Evolutionary conservation across 768 basidiomycete species (phyloP), one percentile per base, ranked within the genome.

Genomic region (Leccinum variicolor): DNA sequence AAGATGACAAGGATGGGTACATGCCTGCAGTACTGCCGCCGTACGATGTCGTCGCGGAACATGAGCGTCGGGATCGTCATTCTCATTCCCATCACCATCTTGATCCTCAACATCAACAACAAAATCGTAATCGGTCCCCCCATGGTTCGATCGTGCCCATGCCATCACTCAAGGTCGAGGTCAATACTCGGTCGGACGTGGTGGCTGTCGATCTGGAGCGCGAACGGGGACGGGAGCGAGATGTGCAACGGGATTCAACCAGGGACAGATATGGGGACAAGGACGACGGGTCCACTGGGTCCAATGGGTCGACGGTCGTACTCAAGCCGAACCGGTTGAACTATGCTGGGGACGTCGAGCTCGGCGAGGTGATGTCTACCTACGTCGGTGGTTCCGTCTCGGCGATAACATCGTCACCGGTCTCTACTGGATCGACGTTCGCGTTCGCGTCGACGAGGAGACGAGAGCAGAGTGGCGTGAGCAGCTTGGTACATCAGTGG

Each of bases 401-500:
- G 10, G 41, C 19, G 19, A 43, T 43, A 11, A 43, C 41, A 21
- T 43, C 14, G 10, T 43, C 41, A 11, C 41, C 41, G 41, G 19
- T 43, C 10, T 43, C 41, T 43, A 43, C 19, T 19, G 41, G 11
- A 43, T 43, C 41, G 5, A 19, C 19, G n/a, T 11, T 43, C 19
- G 41, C 11, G 41, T 13, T 43, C 19, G 19, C 41, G 19, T 19
- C 41, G 19, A 21, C 6, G 19, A 43, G 41, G 55, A 57, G 14
- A 46, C 53, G 61, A 26, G 71, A 72, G 57, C 79, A 54, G 50
- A 43, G 41, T 43, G 36, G n/a, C 17, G 54, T 69, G 54, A 80
- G 84, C 60, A 81, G 78, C 43, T 71, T 86, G 72, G 78, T 89
- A 50, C 76, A 83, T 60, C 81, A 83, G 61, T 90, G 83, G 74